Evolutionary conservation across 2,329 filamentous ascomycete species (phyloP), one percentile per base, ranked within the genome.

Genomic region (Canariomyces notabilis): DNA sequence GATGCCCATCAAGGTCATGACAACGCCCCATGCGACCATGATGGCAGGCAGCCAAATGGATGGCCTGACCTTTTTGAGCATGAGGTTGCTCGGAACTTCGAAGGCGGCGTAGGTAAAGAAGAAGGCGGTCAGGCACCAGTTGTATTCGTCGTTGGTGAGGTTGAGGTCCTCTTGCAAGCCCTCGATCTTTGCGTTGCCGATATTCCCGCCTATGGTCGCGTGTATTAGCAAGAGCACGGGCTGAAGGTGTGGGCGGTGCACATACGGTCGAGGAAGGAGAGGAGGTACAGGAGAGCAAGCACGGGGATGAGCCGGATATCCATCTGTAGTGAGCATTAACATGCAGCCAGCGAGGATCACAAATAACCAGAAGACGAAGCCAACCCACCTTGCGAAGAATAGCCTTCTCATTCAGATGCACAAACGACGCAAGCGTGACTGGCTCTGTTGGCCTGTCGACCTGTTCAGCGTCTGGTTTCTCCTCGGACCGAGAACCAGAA

Each of bases 81-180:
- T 66, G 11, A 91, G 65, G 57, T 93, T 93, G 45, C 83, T 88
- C n/a, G 87, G 70, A 0, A 84, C 78, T 60, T 91, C 87, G 52
- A 88, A 88, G 16, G 84, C 71, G 2, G 84, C 74, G 60, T 93
- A 94, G 2, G 83, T 83, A 52, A 91, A 79, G 71, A 91, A 93
- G 71, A 94, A 93, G 50, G 89, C 78, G 4, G 73, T 74, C 5
- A 85, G 71, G 39, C 80, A 76, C 57, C 79, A 73, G 64, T 89
- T 90, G 66, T 89, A 93, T 60, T 89, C 75, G 46, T 79, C 73
- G 4, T 75, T 63, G 0, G 74, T 76, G 71, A 90, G 79, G 12
- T 73, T 51, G 14, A 77, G 60, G 44, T 75, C 71, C 48, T 79
- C 67, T 35, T 73, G 67, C 1, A 79, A 64, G 1, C 73, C 74